Conservation (phyloP, 805 yeast species). For the Candida dajiaensis region DNA sequence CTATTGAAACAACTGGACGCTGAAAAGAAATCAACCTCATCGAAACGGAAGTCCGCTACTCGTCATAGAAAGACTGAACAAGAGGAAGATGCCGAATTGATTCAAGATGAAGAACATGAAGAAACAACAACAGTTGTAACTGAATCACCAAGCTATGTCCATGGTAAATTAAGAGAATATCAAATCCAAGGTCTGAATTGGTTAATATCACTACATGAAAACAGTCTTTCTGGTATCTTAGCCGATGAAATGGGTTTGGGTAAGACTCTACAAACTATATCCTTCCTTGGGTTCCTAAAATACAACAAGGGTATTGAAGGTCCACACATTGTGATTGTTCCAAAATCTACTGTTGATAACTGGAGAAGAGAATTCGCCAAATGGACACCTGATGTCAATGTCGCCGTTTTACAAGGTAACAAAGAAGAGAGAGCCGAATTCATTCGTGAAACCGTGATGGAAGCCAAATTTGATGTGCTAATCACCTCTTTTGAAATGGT, state of each 20-base stretch:
- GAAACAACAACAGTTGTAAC: conserved; percentile 67
- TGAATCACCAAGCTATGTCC: conserved; percentile 74
- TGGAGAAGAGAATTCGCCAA: conserved; percentile 92
- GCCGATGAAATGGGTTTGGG: conserved; percentile 99
- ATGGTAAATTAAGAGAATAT: conserved; percentile 81
- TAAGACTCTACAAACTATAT: conserved; percentile 89
- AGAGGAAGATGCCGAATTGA: conserved; percentile 91
- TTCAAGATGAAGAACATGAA: conserved; percentile 73
- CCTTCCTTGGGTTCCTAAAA: conserved; percentile 84
- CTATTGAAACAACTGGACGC: conserved; percentile 52
- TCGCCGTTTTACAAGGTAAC: conserved; percentile 80
- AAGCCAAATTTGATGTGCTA: conserved; percentile 82
- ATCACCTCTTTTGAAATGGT: conserved; percentile 93
- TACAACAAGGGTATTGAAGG: conserved; percentile 77
- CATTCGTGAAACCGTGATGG: conserved; percentile 51
- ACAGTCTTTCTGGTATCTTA: conserved; percentile 82
- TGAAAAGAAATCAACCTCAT: conserved; percentile 33
- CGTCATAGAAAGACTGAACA: conserved; percentile 87
- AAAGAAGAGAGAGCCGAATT: conserved; percentile 71
- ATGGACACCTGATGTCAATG: conserved; percentile 95
- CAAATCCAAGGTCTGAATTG: conserved; percentile 95
- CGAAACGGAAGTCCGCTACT: conserved; percentile 18
- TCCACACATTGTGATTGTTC: conserved; percentile 87
- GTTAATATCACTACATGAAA: conserved; percentile 85
- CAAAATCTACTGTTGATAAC: conserved; percentile 92